These are phyloP conservation scores for Naganishia vishniacii DNA, from an alignment of 768 basidiomycete species.

Conservation along the genomic window DNA sequence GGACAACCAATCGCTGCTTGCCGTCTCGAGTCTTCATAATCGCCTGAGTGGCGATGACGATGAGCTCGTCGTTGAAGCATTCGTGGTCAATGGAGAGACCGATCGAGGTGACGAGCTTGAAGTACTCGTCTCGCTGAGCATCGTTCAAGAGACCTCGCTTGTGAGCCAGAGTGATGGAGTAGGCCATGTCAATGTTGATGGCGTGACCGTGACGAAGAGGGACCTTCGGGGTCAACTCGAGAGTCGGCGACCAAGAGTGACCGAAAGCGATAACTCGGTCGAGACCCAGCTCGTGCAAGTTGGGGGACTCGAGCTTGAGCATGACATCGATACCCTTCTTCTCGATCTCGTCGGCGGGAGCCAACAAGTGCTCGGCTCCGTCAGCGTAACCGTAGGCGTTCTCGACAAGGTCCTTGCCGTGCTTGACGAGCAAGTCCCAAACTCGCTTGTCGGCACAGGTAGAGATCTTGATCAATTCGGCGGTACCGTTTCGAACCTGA, in stretches of 20 bases:
- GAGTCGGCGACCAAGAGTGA: conserved; percentile 40
- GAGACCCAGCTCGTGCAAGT: conserved; percentile 49
- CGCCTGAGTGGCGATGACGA: conserved; percentile 45
- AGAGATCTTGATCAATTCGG: conserved; percentile 50
- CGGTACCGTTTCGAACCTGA: conserved; percentile 50
- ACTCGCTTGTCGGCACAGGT: conserved; percentile 47
- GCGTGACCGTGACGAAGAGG: conserved; percentile 49
- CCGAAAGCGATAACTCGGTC: conserved; percentile 48
- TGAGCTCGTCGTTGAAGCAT: conserved; percentile 43
- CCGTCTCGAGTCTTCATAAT: conserved; percentile 48
- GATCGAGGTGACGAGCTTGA: conserved; percentile 43
- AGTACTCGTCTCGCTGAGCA: conserved; percentile 47
- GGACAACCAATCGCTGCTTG: conserved; percentile 48
- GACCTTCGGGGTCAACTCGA: conserved; percentile 46
- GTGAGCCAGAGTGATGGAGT: conserved; percentile 49
- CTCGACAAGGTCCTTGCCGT: conserved; percentile 48
- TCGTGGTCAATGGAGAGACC: conserved; percentile 49
- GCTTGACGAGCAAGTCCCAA: conserved; percentile 47
- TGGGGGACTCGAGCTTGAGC: conserved; percentile 49
- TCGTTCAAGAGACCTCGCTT: conserved; percentile 46
- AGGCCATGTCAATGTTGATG: conserved; percentile 50
- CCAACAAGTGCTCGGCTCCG: conserved; percentile 37
- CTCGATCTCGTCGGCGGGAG: conserved; percentile 45
- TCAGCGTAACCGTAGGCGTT: conserved; percentile 48
- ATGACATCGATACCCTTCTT: conserved; percentile 49